Evolutionary conservation across 768 basidiomycete genomes (phyloP), one percentile per base, ranked within the genome.

Genomic region (Panus rudis): DNA sequence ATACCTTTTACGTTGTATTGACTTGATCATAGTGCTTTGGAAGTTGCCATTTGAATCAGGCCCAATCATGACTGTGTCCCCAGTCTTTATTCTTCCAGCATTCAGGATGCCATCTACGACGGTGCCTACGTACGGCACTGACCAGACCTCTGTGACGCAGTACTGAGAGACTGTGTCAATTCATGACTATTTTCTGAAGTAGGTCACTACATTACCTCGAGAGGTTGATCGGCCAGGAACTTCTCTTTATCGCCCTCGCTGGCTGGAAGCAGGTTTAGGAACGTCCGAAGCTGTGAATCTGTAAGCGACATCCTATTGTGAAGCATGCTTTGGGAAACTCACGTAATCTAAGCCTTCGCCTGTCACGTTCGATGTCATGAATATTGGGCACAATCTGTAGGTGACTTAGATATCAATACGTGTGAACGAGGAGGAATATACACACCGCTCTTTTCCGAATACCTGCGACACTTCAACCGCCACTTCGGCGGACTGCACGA

Each of bases 1-100:
- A 25, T 37, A 84, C 86, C 88, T 68, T 63, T 97, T 99, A 45
- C 93, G 76, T 65, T 98, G 93, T 66, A 99, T 99, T 52, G 81
- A 86, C 68, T 88, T 91, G 48, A 99, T 69, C 7, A 79, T 67
- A 0, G 88, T 88, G 28, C 75, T 72, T 48, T 81, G 76, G 62
- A 84, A 98, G 54, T 87, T 82, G 2, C 94, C 94, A 41, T 92
- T 89, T 0, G 88, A 78, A 59, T 99, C 96, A 1, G 96, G 96
- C 1, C 94, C 96, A 37, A 96, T 68, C 17, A 91, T 63, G 21
- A 94, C 78, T 1, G 79, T 60, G 56, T 98, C 92, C 20, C 91
- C 92, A 4, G 81, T 73, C 60, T 83, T 85, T 44, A 85, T 64
- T 28, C 65, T 71, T 25, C 90, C 90, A 32, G 78, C 70, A 55